Percentiles rank a stretch among this genome's conserved stretches.
These are phyloP conservation scores for Verticillium tricorpus DNA, from an alignment of 2,329 filamentous ascomycete species.

Conservation along the genomic window DNA sequence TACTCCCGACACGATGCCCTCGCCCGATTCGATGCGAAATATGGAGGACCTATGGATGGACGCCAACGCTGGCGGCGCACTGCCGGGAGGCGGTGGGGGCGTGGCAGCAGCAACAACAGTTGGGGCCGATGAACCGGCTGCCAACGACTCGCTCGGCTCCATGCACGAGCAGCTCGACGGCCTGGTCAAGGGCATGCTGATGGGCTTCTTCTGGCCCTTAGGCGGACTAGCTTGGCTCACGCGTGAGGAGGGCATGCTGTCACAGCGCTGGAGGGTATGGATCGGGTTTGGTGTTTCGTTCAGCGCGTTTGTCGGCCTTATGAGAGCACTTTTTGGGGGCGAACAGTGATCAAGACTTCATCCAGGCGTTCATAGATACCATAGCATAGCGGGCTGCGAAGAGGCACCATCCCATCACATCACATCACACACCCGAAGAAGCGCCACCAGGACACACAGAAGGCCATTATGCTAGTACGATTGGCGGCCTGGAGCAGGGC, in stretches of 20 bases:
- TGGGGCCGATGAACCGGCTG: slow-evolving; percentile 33
- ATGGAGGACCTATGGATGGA: slow-evolving; percentile 94
- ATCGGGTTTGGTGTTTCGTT: slow-evolving; percentile 81
- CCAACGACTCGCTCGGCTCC: slow-evolving; percentile 39
- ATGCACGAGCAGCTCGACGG: slow-evolving; percentile 67
- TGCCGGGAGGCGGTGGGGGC: slow-evolving; percentile 29
- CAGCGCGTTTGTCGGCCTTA: slow-evolving; percentile 28
- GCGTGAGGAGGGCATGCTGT: slow-evolving; percentile 84
- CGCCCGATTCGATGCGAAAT: slow-evolving; percentile 65
- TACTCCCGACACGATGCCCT: slow-evolving; percentile 86
- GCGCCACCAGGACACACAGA: neutral
- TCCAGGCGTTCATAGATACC: neutral
- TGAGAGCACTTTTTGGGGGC: slow-evolving; percentile 26
- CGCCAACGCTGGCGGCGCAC: slow-evolving; percentile 41
- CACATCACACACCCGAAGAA: neutral
- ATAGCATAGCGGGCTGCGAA: neutral
- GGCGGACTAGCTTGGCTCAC: slow-evolving; percentile 82
- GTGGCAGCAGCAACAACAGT: slow-evolving; percentile 26
- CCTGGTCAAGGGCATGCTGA: slow-evolving; percentile 80
- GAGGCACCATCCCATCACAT: neutral
- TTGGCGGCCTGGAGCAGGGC: slow-evolving; percentile 4
- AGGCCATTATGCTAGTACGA: slow-evolving; percentile 5
- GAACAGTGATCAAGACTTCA: slow-evolving; percentile 8
- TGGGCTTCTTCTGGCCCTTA: slow-evolving; percentile 93
- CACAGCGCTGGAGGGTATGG: slow-evolving; percentile 76